Evolutionary conservation across 2,329 filamentous ascomycete species (phyloP).

Genomic region (Diaporthe eres): DNA sequence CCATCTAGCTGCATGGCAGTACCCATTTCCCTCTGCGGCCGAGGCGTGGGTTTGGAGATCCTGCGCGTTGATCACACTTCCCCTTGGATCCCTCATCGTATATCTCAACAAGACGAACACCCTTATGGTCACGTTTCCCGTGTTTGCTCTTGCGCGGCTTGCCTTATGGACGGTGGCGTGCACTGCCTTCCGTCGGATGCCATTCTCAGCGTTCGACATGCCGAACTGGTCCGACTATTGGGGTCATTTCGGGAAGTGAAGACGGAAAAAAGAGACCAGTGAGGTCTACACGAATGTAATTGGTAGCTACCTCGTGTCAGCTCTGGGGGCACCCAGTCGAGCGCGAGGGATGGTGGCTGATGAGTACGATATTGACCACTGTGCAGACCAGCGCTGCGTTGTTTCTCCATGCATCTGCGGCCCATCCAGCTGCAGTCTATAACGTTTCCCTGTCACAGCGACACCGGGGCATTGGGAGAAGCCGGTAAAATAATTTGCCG

Average conservation of each 20-base stretch:
- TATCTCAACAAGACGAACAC: neutral
- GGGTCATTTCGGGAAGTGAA: neutral
- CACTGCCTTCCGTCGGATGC: neutral
- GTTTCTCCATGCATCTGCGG: too few relatives aligned
- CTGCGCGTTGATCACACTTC: neutral
- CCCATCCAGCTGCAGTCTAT: too few relatives aligned
- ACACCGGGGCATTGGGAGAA: neutral
- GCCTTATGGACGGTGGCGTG: neutral
- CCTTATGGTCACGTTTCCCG: neutral
- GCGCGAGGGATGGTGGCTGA: too few relatives aligned
- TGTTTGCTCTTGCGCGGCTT: neutral
- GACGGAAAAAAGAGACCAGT: neutral
- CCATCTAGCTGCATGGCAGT: neutral
- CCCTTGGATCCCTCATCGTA: neutral
- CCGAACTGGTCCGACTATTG: slow-evolving; percentile 7
- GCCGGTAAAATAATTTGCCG: neutral
- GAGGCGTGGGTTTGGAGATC: slow-evolving; percentile 8
- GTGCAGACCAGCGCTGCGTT: too few relatives aligned
- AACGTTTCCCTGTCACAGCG: neutral
- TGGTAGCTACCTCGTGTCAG: too few relatives aligned
- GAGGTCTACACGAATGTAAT: neutral
- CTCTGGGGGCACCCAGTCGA: too few relatives aligned
- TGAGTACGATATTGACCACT: too few relatives aligned
- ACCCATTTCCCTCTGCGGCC: neutral
- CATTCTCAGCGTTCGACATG: neutral